Evolutionary conservation across 306 rosid species (phyloP), one percentile per base, ranked within the genome.

Genomic region (Rosa persica): DNA sequence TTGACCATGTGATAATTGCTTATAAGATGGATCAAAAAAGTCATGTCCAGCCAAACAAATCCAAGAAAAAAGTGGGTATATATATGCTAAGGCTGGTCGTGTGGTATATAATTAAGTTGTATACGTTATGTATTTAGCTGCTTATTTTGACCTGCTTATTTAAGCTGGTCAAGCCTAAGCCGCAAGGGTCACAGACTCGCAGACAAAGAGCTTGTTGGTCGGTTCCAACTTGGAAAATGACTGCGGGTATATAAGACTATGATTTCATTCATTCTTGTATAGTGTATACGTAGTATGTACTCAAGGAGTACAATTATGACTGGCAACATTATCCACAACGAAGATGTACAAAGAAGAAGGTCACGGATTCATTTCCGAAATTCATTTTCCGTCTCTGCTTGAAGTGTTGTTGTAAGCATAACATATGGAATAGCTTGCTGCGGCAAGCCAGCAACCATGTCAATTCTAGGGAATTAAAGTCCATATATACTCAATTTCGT

Each of bases 151-250:
- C 46, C 46, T 19, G n/a, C 69, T 0, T 60, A n/a, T 55, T 55
- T 22, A 22, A 60, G 19, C 66, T 30, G 69, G 66, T 60, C 6
- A 25, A 25, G 38, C 66, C n/a, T 34, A 5, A 4, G 5, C 2
- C 27, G 3, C 5, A 2, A 36, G 23, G 23, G 1, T 17, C 44
- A 8, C 43, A 65, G 70, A 15, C 25, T 17, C 44, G 3, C 43
- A 65, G 70, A 15, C 25, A 39, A 4, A 17, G 70, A 67, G 27
- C 61, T 27, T 46, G 79, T 27, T 46, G 79, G 72, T 12, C 79
- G 48, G 79, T 76, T 64, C 47, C 72, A 62, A 61, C 23, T 11
- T 67, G n/a, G 25, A 42, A 57, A 39, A 39, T 30, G 20, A 38
- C 48, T n/a, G 22, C 8, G 23, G 27, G 39, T 66, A 40, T 66